Base-by-base conservation (phyloP, 2,329 filamentous ascomycete species). In the Fusarium neocosmosporiellum region DNA sequence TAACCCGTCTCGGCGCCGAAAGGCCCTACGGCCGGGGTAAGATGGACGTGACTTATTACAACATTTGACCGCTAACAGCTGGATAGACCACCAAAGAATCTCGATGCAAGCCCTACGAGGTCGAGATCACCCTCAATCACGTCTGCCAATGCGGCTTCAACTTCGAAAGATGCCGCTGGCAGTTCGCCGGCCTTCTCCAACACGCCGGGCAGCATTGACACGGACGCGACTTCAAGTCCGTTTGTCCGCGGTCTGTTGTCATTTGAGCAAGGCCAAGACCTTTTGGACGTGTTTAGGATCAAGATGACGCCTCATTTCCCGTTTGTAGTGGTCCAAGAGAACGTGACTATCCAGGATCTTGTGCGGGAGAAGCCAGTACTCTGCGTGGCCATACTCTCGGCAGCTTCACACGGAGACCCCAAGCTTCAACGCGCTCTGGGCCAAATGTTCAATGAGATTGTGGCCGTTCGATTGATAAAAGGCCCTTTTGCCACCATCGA, bases 221-320 rank as follows among this genome's bases (percentile, higher is more conserved):
- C 41, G 2, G 71, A 71, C 22, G 57, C 70, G 36, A 57, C 78
- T 14, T 66, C 68, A 27, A 73, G 70, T 22, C 76, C 78, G 8
- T 79, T 81, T 24, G 24, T 63, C 0, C 65, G 58, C 4, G 77
- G 79, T 0, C 8, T 77, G 1, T 48, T 80, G 14, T 62, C 76
- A 2, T 22, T 67, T 4, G 78, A 77, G 6, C 65, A 59, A 8
- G 79, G 78, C 0, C 77, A 79, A 22, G 71, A 77, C 4, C 69
- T 80, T 13, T 58, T 80, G 0, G 67, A 80, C 11, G 24, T 37
- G 9, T 80, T 79, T 31, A 68, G 63, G 20, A 59, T 37, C 7
- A 78, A 75, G 59, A 75, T 81, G 71, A 69, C 72, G 27, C 68
- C 74, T 27, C 74, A 78, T 22, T 81, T 80, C 20, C 78, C 79